Base-by-base conservation (phyloP, 1,284 basidiomycete genomes). In the Psilocybe mexicana region DNA sequence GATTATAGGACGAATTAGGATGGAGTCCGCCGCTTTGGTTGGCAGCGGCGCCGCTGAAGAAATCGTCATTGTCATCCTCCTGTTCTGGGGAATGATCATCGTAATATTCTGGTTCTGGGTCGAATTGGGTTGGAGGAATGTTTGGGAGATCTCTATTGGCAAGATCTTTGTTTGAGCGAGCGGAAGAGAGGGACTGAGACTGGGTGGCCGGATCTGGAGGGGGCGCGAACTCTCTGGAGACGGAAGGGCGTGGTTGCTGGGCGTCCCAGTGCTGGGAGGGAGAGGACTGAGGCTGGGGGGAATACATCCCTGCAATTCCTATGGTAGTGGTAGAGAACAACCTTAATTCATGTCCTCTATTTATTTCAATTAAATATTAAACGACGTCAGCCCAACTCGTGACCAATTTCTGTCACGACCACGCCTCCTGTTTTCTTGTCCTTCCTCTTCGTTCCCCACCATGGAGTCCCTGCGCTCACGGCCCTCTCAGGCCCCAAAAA, bases 401-500 rank as follows among this genome's bases (percentile, higher is more conserved):
- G 49, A 52, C 58, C 38, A 6, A 33, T 8, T 33, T 8, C 30
- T 26, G 36, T 48, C 48, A 54, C 33, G 26, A 18, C 35, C 7
- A 43, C 38, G 5, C 36, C 28, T 23, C 6, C 35, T 11, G 4
- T 50, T n/a, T 6, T 35, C 10, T 4, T 12, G 25, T n/a, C 24
- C 40, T 26, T 5, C 36, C 35, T 43, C n/a, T 43, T 42, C 55
- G 44, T 38, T 28, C 48, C 14, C 53, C 42, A 33, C 58, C 55
- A 87, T 89, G 87, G 83, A 89, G 67, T 87, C 86, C 6, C 79
- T 90, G 2, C 84, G 87, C 45, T 81, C 82, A 8, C 76, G 84
- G 57, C 80, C 84, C 5, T 82, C 86, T 2, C 76, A 83, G 63
- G 72, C 76, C 2, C 73, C 76, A 42, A 66, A 71, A 63, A 74